Base-by-base conservation (phyloP, 2,329 filamentous ascomycete species). In the Knufia fluminis region DNA sequence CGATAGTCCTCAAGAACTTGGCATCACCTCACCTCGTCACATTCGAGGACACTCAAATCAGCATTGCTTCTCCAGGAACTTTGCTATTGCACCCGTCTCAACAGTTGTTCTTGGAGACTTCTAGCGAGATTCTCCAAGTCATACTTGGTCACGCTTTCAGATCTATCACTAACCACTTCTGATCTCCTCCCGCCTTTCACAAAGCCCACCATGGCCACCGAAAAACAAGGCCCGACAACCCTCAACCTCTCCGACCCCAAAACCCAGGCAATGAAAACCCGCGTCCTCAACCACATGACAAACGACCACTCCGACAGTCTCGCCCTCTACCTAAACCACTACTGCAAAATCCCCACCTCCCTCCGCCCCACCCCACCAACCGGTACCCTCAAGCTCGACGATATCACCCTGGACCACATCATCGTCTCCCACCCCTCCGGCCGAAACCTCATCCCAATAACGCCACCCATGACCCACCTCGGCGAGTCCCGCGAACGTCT, bases 201-300 rank as follows among this genome's bases (percentile, higher is more conserved):
- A 17, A 40, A 20, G 9, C 40, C 24, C 24, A 43, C 22, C 20
- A 43, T 36, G 33, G 33, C 33, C 9, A 36, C 33, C 33, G 33
- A 16, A 17, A 36, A 36, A 28, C 26, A 6, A 28, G 26, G 26
- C 10, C 14, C 24, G 22, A 16, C 40, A 9, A n/a, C 22, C 4
- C n/a, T 20, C 20, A 22, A 43, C 24, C 40, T 20, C 20, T 23
- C 22, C 12, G 46, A 49, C 19, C 24, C 46, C 24, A 32, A 49
- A 36, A 43, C 17, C n/a, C 16, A n/a, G 33, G 72, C 70, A 0
- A 67, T 71, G 51, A 80, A 80, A 61, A 60, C 72, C 51, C 79
- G 82, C 51, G 82, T 88, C 65, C 78, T 91, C 62, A 73, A 73
- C 28, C 90, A 96, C 72, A 92, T 96, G 86, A 95, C 96, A 70